Evolutionary conservation across 2,329 filamentous ascomycete species (phyloP).

Genomic region (Chalara sp.): DNA sequence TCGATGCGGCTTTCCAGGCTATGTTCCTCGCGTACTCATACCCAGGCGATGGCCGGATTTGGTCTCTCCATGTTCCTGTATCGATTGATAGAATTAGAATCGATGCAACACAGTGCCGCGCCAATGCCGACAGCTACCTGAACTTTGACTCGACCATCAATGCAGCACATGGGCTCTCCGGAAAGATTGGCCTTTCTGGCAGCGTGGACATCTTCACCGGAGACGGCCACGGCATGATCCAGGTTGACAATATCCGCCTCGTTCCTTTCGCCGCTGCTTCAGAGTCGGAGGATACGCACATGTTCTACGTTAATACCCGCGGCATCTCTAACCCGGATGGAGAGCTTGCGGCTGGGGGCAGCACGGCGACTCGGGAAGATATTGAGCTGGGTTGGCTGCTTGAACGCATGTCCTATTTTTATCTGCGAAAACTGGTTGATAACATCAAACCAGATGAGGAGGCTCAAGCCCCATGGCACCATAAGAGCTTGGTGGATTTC

Average conservation of each 20-base stretch:
- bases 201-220: neutral
- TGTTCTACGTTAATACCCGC: neutral
- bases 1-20: conserved; percentile 49
- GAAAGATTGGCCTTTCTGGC: neutral
- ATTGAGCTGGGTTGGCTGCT: neutral
- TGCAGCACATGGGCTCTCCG: neutral
- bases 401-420: neutral
- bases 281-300: neutral
- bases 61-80: conserved; percentile 11
- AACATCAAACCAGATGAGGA: neutral
- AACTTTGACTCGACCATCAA: neutral
- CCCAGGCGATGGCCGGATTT: conserved; percentile 10
- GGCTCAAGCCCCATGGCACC: neutral
- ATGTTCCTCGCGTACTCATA: conserved; percentile 28
- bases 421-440: neutral
- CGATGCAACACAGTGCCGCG: conserved; percentile 2
- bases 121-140: neutral
- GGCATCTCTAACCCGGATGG: neutral
- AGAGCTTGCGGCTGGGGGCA: neutral
- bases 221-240: neutral
- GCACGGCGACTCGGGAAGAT: neutral
- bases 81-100: conserved; percentile 7
- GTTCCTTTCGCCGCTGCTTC: neutral
- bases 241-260: neutral
- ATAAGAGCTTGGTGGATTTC: neutral